Evolutionary conservation across 1,284 basidiomycete species (phyloP), one percentile per base, ranked within the genome.

Genomic region (Ceratobasidium sp.): DNA sequence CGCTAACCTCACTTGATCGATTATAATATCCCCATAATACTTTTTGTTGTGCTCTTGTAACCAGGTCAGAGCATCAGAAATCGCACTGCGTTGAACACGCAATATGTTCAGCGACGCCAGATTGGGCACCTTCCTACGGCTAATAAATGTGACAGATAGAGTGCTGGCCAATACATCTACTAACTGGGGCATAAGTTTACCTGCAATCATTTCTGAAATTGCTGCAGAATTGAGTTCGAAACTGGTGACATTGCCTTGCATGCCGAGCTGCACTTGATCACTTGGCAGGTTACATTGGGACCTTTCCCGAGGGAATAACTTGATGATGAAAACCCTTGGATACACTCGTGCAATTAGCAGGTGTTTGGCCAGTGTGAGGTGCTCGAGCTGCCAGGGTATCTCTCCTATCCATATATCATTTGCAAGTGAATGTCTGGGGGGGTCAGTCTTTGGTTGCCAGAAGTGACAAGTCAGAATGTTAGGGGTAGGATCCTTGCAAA

Each of bases 381-480:
- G 59, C 11, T 73, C 1, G 0, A 83, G 76, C 24, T 78, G 76
- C 11, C 51, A 46, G 0, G 82, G 82, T 16, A 82, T 65, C 8
- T 76, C 69, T 0, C 83, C 82, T 56, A 83, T 80, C 82, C 83
- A 84, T 76, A 83, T 76, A 14, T 78, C 72, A 64, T 84, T 84
- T 19, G 80, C 81, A 0, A 84, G 77, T 1, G 80, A 76, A 22
- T 80, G 77, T 16, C 69, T 76, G 5, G 81, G 80, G 9, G 63
- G 61, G 27, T 13, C n/a, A 48, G n/a, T 48, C 46, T 48, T 19
- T 48, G 7, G 46, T 48, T 48, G 46, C 16, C 46, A 48, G 13
- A 48, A 48, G 19, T 48, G 46, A 19, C 46, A 48, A 48, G n/a
- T n/a, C n/a, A 48, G n/a, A 48, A 19, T 48, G 46, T 19, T 48